These are phyloP conservation scores for Paradendryphiella salina DNA, from an alignment of 2,329 filamentous ascomycete species.

Conservation along the genomic window DNA sequence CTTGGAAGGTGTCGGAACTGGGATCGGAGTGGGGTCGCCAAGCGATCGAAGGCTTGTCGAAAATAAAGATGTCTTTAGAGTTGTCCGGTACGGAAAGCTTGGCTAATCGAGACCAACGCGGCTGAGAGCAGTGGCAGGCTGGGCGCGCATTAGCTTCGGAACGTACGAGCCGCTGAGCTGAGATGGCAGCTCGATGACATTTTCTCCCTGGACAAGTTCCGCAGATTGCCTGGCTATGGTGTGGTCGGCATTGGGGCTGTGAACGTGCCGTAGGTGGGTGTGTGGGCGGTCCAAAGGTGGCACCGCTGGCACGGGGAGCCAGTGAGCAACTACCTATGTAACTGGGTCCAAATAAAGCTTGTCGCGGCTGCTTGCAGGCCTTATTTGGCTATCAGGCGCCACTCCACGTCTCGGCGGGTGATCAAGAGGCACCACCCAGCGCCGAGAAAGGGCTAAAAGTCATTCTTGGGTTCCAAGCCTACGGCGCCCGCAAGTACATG, in stretches of 20 bases:
- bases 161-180: too few species aligned
- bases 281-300: neutral
- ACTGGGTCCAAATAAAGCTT: slow-evolving; percentile 47
- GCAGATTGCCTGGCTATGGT: too few species aligned
- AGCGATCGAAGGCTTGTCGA: slow-evolving; percentile 43
- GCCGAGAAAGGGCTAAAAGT: slow-evolving; percentile 37
- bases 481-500: slow-evolving; percentile 21
- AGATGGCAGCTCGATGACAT: too few species aligned
- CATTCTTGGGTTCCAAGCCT: slow-evolving; percentile 29
- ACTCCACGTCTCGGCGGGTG: slow-evolving; percentile 43
- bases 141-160: slow-evolving; percentile 17
- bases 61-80: slow-evolving; percentile 42
- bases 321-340: slow-evolving; percentile 36
- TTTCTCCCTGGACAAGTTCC: too few species aligned
- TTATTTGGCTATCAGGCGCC: slow-evolving; percentile 45
- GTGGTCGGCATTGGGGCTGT: too few species aligned
- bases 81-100: slow-evolving; percentile 38
- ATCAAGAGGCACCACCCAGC: slow-evolving; percentile 38
- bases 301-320: slow-evolving; percentile 21
- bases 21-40: slow-evolving; percentile 28
- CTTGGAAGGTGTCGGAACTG: slow-evolving; percentile 36
- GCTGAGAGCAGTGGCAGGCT: slow-evolving; percentile 24
- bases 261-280: too few species aligned
- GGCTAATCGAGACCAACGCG: slow-evolving; percentile 29
- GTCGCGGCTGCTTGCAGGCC: slow-evolving; percentile 40